Evolutionary conservation across 768 basidiomycete genomes (phyloP).

Genomic region (Mycena belliarum): DNA sequence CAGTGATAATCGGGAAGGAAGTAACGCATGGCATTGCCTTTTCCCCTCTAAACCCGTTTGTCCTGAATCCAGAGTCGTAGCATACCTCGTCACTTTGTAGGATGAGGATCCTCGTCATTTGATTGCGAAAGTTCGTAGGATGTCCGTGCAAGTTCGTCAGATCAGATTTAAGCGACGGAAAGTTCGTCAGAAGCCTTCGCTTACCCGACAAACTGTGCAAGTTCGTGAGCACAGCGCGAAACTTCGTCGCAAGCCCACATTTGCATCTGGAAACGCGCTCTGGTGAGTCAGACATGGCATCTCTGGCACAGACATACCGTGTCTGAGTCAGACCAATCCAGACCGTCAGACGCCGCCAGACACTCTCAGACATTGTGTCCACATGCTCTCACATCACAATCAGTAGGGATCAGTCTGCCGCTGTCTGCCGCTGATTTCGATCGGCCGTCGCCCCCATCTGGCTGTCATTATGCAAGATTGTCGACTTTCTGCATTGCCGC

Average conservation of each 20-base stretch:
- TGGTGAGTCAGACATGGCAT: no score
- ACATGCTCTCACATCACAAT: no score
- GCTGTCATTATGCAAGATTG: no score
- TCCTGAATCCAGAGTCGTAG: neutral
- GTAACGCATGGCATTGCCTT: neutral
- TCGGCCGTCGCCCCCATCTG: no score
- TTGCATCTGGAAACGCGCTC: no score
- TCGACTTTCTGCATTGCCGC: no score
- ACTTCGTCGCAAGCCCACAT: slow-evolving; percentile 3
- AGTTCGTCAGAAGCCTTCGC: slow-evolving; percentile 3
- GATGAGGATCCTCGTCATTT: slow-evolving; percentile 6
- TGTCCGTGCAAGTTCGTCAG: neutral
- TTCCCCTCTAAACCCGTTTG: slow-evolving; percentile 2
- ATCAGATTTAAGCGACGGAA: slow-evolving; percentile 4
- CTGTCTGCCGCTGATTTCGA: no score
- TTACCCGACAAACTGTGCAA: neutral
- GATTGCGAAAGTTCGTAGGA: neutral
- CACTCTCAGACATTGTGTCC: no score
- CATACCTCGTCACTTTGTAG: neutral
- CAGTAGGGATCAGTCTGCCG: no score
- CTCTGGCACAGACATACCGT: no score
- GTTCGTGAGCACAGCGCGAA: neutral
- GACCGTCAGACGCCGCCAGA: no score
- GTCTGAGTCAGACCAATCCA: no score
- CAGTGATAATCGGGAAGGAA: neutral